Conservation (phyloP, 2,329 filamentous ascomycete genomes). For the Fusarium verticillioides region DNA sequence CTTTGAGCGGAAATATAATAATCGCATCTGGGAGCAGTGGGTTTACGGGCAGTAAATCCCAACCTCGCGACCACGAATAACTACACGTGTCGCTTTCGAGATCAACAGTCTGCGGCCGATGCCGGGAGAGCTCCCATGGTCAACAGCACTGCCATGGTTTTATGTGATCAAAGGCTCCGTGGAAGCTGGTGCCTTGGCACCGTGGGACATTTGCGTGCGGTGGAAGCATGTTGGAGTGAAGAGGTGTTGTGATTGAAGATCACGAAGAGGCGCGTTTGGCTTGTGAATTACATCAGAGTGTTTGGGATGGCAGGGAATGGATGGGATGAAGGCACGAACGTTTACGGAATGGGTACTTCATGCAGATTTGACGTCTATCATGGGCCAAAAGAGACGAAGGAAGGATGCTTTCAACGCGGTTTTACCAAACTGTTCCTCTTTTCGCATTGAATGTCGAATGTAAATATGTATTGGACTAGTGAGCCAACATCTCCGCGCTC, state of each 20-base stretch:
- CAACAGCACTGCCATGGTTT: constrained; percentile 19
- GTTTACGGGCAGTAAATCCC: constrained; percentile 1
- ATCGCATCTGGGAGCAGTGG: constrained; percentile 8
- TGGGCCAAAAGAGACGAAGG: constrained; percentile 44
- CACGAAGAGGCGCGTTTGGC: constrained; percentile 16
- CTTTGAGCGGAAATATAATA: constrained; percentile 35
- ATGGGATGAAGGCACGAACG: constrained; percentile 42
- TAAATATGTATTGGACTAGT: neutral
- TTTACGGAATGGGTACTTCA: constrained; percentile 41
- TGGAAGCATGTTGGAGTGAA: constrained; percentile 24
- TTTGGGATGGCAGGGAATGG: constrained; percentile 37
- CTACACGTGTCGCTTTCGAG: neutral
- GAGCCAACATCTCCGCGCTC: neutral
- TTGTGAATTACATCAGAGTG: constrained; percentile 34
- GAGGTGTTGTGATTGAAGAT: constrained; percentile 20
- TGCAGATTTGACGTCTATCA: constrained; percentile 45
- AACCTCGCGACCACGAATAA: constrained; percentile 5
- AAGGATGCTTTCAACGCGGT: constrained; percentile 38
- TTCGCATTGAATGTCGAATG: neutral
- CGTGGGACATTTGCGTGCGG: constrained; percentile 25
- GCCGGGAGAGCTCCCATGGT: neutral
- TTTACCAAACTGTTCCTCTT: constrained; percentile 4
- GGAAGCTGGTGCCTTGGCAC: constrained; percentile 23
- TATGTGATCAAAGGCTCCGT: constrained; percentile 23
- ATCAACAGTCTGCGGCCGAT: neutral